Evolutionary conservation across 768 basidiomycete genomes (phyloP), one percentile per base, ranked within the genome.

Genomic region (Coprinopsis sp.): DNA sequence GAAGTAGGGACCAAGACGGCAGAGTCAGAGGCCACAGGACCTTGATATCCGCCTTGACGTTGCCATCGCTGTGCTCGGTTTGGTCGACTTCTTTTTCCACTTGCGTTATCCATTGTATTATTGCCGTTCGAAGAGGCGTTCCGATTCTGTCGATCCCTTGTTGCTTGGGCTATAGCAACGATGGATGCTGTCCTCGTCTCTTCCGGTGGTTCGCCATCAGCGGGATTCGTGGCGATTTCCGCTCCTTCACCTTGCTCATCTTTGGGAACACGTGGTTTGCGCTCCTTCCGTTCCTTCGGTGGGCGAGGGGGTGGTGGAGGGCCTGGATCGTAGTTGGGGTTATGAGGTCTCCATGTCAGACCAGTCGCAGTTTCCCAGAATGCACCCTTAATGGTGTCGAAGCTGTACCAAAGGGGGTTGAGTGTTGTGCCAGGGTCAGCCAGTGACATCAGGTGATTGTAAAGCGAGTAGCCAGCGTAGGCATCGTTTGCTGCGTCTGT

Each of bases 401-500:
- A 87, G 7, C 73, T 71, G 59, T 80, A 89, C 55, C 68, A 87
- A 7, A 56, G 56, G 1, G 70, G 66, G 47, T 69, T 64, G 10
- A 60, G 61, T 31, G 57, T 39, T 51, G 71, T 60, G 5, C 55
- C 41, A 23, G 57, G 49, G 25, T 49, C 34, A 14, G 71, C 62
- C 72, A 86, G 75, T 6, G 47, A 50, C 4, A 59, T 46, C 7
- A 90, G 67, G 25, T 60, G 69, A 24, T 54, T 60, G 59, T 79
- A 82, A 19, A 89, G 51, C 1, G 63, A 51, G 52, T 77, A 78
- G 11, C 79, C 84, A 3, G 84, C 75, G 56, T 83, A 78, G 2
- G 81, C 81, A 54, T 91, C 88, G 57, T 85, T 83, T 25, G 73
- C 76, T 3, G 84, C 88, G 63, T 89, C 87, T 84, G 28, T 51